Percentiles rank a stretch among this genome's conserved stretches.
Conservation (phyloP, 495 filamentous ascomycete species). For the Penicillium argentinense region DNA sequence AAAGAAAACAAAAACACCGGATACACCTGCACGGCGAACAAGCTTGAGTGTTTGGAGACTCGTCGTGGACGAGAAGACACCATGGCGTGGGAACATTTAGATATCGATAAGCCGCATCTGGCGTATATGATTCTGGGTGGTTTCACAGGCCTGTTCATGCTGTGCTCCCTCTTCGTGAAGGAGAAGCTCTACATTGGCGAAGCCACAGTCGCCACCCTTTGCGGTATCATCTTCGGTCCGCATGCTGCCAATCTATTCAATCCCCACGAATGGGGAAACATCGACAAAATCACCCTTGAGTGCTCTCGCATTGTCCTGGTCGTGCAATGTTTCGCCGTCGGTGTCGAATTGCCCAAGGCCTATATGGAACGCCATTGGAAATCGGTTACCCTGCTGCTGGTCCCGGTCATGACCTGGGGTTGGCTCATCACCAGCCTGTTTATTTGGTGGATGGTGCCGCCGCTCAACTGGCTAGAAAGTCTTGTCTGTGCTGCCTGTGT, state of each 20-base stretch:
- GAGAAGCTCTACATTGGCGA: constrained; percentile 98
- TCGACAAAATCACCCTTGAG: constrained; percentile 94
- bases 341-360: constrained; percentile 92
- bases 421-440: constrained; percentile 96
- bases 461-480: constrained; percentile 84
- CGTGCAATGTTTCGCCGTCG: constrained; percentile 98
- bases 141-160: constrained; percentile 98
- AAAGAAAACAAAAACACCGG: background rate
- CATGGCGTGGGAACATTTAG: constrained; percentile 94
- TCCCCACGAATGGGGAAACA: constrained; percentile 82
- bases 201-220: constrained; percentile 93
- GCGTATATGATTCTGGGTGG: constrained; percentile 98
- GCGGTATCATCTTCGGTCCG: constrained; percentile 96
- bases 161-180: constrained; percentile 96
- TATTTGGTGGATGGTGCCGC: constrained; percentile 90
- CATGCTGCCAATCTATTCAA: constrained; percentile 91
- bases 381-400: constrained; percentile 81
- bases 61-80: constrained; percentile 15
- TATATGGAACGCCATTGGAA: constrained; percentile 99
- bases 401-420: constrained; percentile 97
- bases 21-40: background rate
- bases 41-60: background rate
- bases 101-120: constrained; percentile 92
- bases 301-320: constrained; percentile 97
- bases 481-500: constrained; percentile 88